phyloP scores from a whole-genome alignment of 2,329 filamentous ascomycete genomes.

The Fusarium ramigenum region DNA sequence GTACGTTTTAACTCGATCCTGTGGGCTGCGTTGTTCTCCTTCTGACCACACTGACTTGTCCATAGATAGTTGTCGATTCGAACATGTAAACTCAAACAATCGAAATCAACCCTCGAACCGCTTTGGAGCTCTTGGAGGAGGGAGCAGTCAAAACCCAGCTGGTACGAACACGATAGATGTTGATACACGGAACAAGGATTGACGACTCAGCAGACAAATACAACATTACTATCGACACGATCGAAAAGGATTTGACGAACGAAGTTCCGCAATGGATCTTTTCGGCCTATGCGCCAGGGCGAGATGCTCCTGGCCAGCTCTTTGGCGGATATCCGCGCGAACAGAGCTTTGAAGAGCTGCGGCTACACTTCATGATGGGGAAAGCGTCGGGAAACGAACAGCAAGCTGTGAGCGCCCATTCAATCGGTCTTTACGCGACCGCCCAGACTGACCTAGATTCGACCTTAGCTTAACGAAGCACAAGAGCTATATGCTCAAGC shows the following conservation, averaged over 20 bases:
- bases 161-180: slow-evolving; percentile 19
- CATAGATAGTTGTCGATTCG: slow-evolving; percentile 63
- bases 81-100: slow-evolving; percentile 56
- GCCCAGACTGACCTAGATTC: slow-evolving; percentile 29
- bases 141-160: slow-evolving; percentile 33
- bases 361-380: slow-evolving; percentile 74
- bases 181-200: slow-evolving; percentile 4
- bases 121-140: slow-evolving; percentile 61
- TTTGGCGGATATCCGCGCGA: slow-evolving; percentile 84
- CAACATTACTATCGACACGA: slow-evolving; percentile 64
- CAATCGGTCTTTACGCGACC: background rate
- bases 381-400: slow-evolving; percentile 68
- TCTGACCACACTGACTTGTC: slow-evolving; percentile 11
- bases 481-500: slow-evolving; percentile 70
- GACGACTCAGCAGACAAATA: slow-evolving; percentile 51
- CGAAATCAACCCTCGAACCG: slow-evolving; percentile 59
- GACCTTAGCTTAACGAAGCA: slow-evolving; percentile 66
- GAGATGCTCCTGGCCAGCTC: slow-evolving; percentile 80
- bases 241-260: slow-evolving; percentile 72
- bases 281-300: slow-evolving; percentile 84
- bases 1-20: slow-evolving; percentile 49
- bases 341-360: slow-evolving; percentile 88
- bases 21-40: background rate
- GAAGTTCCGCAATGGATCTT: slow-evolving; percentile 87
- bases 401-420: slow-evolving; percentile 55